Base-by-base conservation (phyloP, 1,284 basidiomycete genomes). In the Pseudozyma tsukubaensis region DNA sequence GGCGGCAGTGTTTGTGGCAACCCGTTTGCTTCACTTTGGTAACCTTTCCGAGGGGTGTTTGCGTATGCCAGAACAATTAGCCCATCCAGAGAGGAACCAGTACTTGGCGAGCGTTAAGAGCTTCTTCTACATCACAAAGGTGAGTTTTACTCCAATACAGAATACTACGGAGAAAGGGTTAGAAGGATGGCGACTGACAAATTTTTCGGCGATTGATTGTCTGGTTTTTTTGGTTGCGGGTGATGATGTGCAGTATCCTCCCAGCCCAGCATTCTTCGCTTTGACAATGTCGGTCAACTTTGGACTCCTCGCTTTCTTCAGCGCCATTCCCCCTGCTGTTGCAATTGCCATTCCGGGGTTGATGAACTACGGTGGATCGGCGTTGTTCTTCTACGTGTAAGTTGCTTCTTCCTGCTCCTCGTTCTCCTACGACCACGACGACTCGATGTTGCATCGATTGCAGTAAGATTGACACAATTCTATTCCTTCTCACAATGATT, bases 381-480 rank as follows among this genome's bases (percentile, higher is more conserved):
- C 78, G 29, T 50, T 80, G 29, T 80, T 80, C 58, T 80, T 80
- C 60, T 80, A 80, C 65, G 73, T 68, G 57, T 64, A 57, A 47
- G 66, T 59, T 39, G 8, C 24, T 43, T 9, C 4, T 21, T 13
- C 18, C 48, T 39, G 12, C 8, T 16, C n/a, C 32, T 18, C 29
- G 3, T 45, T 13, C 12, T 5, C 12, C 1, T 29, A 29, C 24
- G 24, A 29, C n/a, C n/a, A n/a, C n/a, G n/a, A n/a, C n/a, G n/a
- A n/a, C n/a, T n/a, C n/a, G n/a, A n/a, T n/a, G n/a, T n/a, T n/a
- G n/a, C n/a, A n/a, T n/a, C 24, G 24, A 3, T 29, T 6, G 6
- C 24, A 29, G 3, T 19, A 4, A 19, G 35, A 50, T 32, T 50
- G 48, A 35, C 52, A 10, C 29, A 35, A 16, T n/a, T 43, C 21